Conservation (phyloP, 768 basidiomycete genomes). For the Tricholoma saponaceum region DNA sequence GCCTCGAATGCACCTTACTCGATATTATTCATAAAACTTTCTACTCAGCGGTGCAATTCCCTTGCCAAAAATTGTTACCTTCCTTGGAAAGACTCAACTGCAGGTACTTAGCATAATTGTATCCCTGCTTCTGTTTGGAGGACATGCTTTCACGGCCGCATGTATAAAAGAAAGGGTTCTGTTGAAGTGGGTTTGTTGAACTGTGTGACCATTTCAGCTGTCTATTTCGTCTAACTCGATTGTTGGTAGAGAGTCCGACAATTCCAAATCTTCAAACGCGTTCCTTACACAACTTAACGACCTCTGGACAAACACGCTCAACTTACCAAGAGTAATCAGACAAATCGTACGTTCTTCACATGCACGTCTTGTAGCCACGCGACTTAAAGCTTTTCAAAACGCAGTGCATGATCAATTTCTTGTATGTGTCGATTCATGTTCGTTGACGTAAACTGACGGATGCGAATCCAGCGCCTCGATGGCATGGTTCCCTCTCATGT, state of each 20-base stretch:
- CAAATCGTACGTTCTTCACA: slow-evolving; percentile 24
- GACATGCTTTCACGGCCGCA: slow-evolving; percentile 59
- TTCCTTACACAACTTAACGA: slow-evolving; percentile 46
- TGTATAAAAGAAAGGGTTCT: slow-evolving; percentile 77
- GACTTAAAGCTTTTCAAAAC: neutral
- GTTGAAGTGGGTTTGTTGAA: slow-evolving; percentile 27
- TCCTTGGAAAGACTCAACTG: slow-evolving; percentile 75
- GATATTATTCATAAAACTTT: neutral
- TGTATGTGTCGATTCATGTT: neutral
- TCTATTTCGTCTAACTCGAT: neutral
- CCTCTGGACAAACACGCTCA: slow-evolving; percentile 65
- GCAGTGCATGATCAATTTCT: neutral
- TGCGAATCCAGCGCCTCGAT: slow-evolving; percentile 48
- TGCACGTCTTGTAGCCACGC: neutral
- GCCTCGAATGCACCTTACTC: neutral
- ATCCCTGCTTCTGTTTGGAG: slow-evolving; percentile 57
- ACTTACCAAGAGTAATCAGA: slow-evolving; percentile 69
- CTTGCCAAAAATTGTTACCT: slow-evolving; percentile 63
- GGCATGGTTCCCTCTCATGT: slow-evolving; percentile 90
- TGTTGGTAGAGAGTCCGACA: slow-evolving; percentile 5
- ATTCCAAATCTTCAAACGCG: slow-evolving; percentile 24
- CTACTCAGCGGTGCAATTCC: slow-evolving; percentile 73
- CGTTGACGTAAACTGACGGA: neutral
- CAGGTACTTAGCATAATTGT: slow-evolving; percentile 79
- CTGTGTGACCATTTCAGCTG: neutral